Percentiles rank a stretch among this genome's conserved stretches.
Evolutionary conservation across 495 filamentous ascomycete species (phyloP).

Genomic region (Penicillium simplicissimum): DNA sequence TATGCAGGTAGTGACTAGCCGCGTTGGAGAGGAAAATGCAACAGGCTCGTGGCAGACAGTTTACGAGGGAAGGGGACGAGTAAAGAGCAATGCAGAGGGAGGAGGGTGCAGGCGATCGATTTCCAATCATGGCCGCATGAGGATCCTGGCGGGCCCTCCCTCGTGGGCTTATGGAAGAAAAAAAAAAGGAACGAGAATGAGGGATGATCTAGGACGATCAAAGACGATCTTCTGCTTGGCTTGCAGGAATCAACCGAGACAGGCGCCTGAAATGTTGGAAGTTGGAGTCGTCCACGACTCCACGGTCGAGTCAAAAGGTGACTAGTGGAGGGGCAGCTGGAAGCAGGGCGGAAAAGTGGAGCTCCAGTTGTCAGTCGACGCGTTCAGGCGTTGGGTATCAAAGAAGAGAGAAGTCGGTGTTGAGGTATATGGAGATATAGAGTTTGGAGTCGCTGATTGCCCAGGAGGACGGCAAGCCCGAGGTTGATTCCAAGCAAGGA

Average conservation of each 20-base stretch:
- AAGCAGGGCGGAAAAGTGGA: not conserved
- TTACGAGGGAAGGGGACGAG: not conserved
- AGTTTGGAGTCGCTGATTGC: not conserved
- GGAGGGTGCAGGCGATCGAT: not conserved
- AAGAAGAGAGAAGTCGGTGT: not conserved
- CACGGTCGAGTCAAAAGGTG: not conserved
- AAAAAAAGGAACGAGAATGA: not conserved
- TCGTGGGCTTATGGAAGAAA: not conserved
- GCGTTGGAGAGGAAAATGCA: conserved; percentile 7
- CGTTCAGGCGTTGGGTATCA: not conserved
- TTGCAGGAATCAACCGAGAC: conserved; percentile 20
- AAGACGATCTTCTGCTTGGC: not conserved
- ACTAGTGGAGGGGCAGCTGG: conserved; percentile 1
- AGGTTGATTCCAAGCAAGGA: not conserved
- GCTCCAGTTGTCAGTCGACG: not conserved
- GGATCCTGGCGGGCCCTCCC: not conserved
- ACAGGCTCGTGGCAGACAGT: conserved; percentile 8
- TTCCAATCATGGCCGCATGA: conserved; percentile 11
- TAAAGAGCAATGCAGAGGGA: conserved; percentile 4
- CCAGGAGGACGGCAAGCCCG: not conserved
- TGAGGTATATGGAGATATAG: not conserved
- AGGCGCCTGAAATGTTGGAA: conserved; percentile 19
- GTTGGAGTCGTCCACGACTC: not conserved
- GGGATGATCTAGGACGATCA: not conserved
- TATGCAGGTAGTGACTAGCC: conserved; percentile 25